These are phyloP conservation scores for Dactylellina parvicollis DNA, from an alignment of 2,329 filamentous ascomycete genomes.

Conservation along the genomic window DNA sequence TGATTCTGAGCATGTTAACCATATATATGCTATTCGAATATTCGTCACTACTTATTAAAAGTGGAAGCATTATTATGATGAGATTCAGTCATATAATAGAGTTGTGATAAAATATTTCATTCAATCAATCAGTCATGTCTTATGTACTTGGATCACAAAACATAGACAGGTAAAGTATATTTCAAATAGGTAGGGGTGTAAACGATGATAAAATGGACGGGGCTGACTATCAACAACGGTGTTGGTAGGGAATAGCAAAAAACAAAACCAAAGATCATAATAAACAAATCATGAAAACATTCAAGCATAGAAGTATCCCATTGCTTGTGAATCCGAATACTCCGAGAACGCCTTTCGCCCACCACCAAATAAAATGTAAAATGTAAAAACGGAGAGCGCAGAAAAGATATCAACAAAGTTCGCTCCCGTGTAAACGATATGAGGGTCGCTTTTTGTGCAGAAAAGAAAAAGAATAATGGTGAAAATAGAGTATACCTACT, in stretches of 20 bases:
- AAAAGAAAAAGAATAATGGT: no score
- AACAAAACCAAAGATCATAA: background rate
- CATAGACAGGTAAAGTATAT: conserved; percentile 11
- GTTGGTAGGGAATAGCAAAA: background rate
- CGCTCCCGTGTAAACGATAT: background rate
- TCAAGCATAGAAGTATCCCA: conserved; percentile 7
- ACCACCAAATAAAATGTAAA: background rate
- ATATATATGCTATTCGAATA: no score
- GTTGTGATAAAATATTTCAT: conserved; percentile 37
- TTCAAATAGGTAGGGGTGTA: background rate
- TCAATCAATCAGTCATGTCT: conserved; percentile 53
- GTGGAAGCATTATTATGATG: no score
- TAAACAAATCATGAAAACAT: conserved; percentile 17
- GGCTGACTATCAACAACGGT: background rate
- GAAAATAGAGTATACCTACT: background rate
- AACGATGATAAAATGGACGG: background rate
- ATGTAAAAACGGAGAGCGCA: background rate
- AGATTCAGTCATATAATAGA: background rate
- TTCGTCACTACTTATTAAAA: no score
- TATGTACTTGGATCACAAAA: conserved; percentile 54
- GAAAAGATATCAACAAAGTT: background rate
- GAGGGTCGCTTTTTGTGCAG: background rate
- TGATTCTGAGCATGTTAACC: no score
- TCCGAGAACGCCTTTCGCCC: conserved; percentile 23
- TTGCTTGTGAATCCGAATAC: background rate